A percentile compares a stretch with the other conserved stretches of the same genome.
These are phyloP conservation scores for Hanseniaspora guilliermondii DNA, from an alignment of 805 yeast genomes.

Conservation along the genomic window DNA sequence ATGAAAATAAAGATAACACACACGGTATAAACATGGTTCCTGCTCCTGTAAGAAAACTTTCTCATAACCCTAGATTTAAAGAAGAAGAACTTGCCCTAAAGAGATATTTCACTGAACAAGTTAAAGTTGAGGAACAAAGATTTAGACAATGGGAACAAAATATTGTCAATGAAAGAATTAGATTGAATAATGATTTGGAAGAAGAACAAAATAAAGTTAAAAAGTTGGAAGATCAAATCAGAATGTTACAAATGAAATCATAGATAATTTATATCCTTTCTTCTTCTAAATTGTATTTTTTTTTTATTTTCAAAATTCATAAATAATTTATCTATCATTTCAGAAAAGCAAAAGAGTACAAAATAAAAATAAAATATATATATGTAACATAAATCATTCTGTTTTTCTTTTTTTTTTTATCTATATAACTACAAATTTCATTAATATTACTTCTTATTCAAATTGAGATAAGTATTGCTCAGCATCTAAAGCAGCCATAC, in stretches of 20 bases:
- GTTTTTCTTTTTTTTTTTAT: no score
- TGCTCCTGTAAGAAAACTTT: slow-evolving; percentile 39
- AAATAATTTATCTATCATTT: neutral
- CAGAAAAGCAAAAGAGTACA: neutral
- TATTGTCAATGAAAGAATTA: slow-evolving; percentile 85
- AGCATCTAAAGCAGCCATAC: slow-evolving; percentile 97
- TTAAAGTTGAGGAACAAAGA: slow-evolving; percentile 90
- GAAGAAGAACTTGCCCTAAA: slow-evolving; percentile 93
- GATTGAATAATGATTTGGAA: slow-evolving; percentile 86
- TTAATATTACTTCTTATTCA: slow-evolving; percentile 26
- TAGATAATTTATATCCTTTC: slow-evolving; percentile 26
- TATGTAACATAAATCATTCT: neutral
- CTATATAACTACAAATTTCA: no score
- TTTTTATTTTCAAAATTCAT: no score
- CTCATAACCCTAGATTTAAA: slow-evolving; percentile 80
- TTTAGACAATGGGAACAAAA: slow-evolving; percentile 98
- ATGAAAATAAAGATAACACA: slow-evolving; percentile 22
- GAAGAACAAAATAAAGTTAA: slow-evolving; percentile 70
- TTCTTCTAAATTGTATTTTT: no score
- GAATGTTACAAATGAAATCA: slow-evolving; percentile 44
- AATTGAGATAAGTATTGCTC: slow-evolving; percentile 67
- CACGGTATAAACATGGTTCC: slow-evolving; percentile 26
- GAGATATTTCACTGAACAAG: slow-evolving; percentile 91
- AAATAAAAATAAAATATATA: neutral
- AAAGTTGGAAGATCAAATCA: slow-evolving; percentile 62